Base-by-base conservation (phyloP, 805 yeast species). In the Candida quercuum region DNA sequence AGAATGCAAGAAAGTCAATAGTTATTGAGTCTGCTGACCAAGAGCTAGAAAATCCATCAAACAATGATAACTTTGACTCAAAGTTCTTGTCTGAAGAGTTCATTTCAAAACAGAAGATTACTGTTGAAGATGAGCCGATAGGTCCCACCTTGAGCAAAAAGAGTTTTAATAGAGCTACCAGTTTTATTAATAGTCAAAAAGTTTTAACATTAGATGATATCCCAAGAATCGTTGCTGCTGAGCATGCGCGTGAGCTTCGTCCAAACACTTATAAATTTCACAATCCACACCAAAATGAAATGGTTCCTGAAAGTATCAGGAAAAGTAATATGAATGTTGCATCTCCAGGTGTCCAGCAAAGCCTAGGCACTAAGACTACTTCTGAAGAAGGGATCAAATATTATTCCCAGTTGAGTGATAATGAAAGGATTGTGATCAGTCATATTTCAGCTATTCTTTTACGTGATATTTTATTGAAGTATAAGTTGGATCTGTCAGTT, bases 221-320 rank as follows among this genome's bases (percentile, higher is more conserved):
- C 50, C 96, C 98, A 7, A 72, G 98, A 47, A 91, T 93, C 54
- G 97, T 93, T 7, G 95, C 97, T 2, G 91, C 95, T 9, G 97
- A 93, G 52, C 96, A 91, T 59, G 96, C 98, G 0, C 70, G 96
- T 45, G 96, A 86, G 43, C 82, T 85, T 53, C 72, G 95, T 40
- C 96, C 97, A 2, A 88, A 88, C 59, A 95, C 96, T 0, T 89
- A 83, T 62, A 80, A 83, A 41, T 94, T 84, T 60, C 89, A 84
- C 53, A 78, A 77, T 25, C 59, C 57, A 12, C 49, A 51, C 32
- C 52, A 49, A 32, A 49, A 46, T 12, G 52, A 48, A 22, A 40
- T 40, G 3, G 23, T 48, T 5, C 36, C 46, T 10, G 52, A 46
- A 33, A 47, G 41, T 12, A 24, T 51, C 21, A 49, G 36, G 25